These are phyloP conservation scores for Ramalina intermedia DNA, from an alignment of 495 filamentous ascomycete species.

Conservation along the genomic window DNA sequence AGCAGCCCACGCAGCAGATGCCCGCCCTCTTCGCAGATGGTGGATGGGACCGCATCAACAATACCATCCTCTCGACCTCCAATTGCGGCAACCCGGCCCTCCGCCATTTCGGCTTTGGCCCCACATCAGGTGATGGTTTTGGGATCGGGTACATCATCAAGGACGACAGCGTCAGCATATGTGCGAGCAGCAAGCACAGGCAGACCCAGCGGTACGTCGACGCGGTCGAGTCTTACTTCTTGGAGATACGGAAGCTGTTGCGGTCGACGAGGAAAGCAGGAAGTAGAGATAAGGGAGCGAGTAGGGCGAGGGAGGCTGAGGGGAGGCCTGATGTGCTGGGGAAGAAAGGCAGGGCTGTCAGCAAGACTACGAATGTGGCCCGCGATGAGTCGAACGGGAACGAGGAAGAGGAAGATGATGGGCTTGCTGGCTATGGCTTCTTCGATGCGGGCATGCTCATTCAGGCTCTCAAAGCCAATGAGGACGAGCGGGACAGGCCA, in stretches of 20 bases:
- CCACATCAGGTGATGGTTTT: constrained; percentile 86
- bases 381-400: constrained; percentile 37
- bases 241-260: constrained; percentile 77
- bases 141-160: constrained; percentile 99
- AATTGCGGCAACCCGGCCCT: constrained; percentile 98
- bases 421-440: constrained; percentile 87
- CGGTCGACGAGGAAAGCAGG: constrained; percentile 46
- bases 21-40: constrained; percentile 74
- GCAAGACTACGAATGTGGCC: constrained; percentile 29
- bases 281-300: constrained; percentile 34
- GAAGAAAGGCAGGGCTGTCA: constrained; percentile 29
- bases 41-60: constrained; percentile 93
- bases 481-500: constrained; percentile 33
- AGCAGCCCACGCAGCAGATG: constrained; percentile 28
- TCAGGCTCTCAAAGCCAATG: constrained; percentile 61
- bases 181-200: constrained; percentile 78
- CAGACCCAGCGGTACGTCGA: constrained; percentile 87
- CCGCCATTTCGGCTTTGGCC: constrained; percentile 91
- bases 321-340: constrained; percentile 28
- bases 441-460: constrained; percentile 91
- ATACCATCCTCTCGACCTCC: constrained; percentile 86
- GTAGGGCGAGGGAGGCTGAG: constrained; percentile 54
- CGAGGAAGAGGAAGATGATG: constrained; percentile 63
- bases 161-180: constrained; percentile 83
- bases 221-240: constrained; percentile 72